phyloP scores from a whole-genome alignment of 2,329 filamentous ascomycete species.

The Tolypocladium amazonense region DNA sequence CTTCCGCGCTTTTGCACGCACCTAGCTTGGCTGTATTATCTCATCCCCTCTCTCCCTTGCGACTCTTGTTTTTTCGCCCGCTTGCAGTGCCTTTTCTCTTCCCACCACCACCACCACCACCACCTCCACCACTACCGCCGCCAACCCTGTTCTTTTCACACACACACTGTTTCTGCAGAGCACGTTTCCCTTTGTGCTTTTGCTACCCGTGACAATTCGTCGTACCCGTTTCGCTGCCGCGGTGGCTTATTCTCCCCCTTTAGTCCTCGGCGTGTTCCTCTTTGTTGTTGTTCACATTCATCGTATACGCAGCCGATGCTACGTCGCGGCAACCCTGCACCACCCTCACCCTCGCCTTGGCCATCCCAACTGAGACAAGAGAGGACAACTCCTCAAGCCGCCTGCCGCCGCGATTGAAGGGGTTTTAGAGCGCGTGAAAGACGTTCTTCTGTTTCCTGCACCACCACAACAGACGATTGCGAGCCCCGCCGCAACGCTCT shows the following conservation, averaged over 20 bases:
- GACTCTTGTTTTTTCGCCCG: neutral
- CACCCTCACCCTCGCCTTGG: neutral
- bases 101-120: neutral
- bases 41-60: neutral
- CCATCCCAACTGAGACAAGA: neutral
- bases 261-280: neutral
- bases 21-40: neutral
- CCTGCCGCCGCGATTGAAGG: neutral
- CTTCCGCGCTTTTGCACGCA: neutral
- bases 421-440: neutral
- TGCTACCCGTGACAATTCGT: neutral
- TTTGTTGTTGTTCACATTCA: neutral
- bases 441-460: neutral
- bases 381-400: neutral
- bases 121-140: neutral
- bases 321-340: neutral
- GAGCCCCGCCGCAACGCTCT: neutral
- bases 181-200: neutral
- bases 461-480: neutral
- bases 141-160: neutral
- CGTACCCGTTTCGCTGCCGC: neutral
- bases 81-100: neutral
- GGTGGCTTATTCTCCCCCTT: neutral
- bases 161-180: neutral
- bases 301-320: neutral